These are phyloP conservation scores for Hebeloma cylindrosporum DNA, from an alignment of 768 basidiomycete species.

Conservation along the genomic window DNA sequence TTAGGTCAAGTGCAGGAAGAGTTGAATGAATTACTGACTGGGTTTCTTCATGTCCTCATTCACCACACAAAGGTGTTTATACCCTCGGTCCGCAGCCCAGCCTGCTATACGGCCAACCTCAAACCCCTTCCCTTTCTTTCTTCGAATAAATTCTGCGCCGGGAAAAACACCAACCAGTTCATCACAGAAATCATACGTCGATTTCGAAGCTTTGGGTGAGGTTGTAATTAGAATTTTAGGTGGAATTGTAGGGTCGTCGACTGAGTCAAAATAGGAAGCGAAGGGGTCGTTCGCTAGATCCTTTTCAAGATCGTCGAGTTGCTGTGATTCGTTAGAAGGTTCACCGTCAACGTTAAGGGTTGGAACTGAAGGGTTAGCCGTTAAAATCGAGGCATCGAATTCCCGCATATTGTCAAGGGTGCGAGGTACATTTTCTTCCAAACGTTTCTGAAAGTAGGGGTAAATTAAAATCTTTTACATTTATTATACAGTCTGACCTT, in stretches of 20 bases:
- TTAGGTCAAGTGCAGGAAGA: slow-evolving; percentile 4
- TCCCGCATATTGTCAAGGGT: slow-evolving; percentile 95
- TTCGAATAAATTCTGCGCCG: slow-evolving; percentile 83
- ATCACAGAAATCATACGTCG: slow-evolving; percentile 90
- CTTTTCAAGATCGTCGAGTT: slow-evolving; percentile 56
- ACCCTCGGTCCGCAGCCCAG: slow-evolving; percentile 90
- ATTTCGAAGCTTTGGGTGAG: slow-evolving; percentile 82
- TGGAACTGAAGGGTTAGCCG: slow-evolving; percentile 61
- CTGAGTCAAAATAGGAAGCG: slow-evolving; percentile 69
- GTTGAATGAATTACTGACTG: slow-evolving; percentile 58
- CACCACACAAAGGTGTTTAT: slow-evolving; percentile 86
- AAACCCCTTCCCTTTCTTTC: slow-evolving; percentile 88
- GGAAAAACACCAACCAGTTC: slow-evolving; percentile 89
- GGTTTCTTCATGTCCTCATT: slow-evolving; percentile 96
- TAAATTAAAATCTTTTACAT: neutral
- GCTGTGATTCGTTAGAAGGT: slow-evolving; percentile 23
- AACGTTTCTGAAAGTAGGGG: slow-evolving; percentile 58
- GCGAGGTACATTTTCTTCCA: slow-evolving; percentile 80
- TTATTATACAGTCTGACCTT: slow-evolving; percentile 48
- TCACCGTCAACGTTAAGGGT: slow-evolving; percentile 39
- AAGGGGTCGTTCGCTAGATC: slow-evolving; percentile 79
- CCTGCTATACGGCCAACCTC: slow-evolving; percentile 89
- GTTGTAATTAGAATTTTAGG: slow-evolving; percentile 92
- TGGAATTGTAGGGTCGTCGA: slow-evolving; percentile 67
- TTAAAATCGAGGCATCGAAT: slow-evolving; percentile 69